phyloP scores from a whole-genome alignment of 306 rosid species.

The Corylus avellana region DNA sequence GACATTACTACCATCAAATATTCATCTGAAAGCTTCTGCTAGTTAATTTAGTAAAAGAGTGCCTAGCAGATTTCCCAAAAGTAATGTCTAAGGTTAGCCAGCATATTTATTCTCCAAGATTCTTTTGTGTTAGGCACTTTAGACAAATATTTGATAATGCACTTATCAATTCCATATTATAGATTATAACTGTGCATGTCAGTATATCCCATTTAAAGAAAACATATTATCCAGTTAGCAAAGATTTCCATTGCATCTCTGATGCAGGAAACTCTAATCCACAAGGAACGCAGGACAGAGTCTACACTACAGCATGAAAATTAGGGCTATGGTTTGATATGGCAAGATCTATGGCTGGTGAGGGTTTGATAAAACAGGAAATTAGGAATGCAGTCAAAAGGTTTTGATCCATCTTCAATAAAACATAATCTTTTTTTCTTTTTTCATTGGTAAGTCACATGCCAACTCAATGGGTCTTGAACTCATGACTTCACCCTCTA shows the following conservation, averaged over 20 bases:
- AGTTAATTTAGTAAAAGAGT: neutral
- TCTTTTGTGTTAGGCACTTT: neutral
- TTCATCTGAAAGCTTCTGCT: neutral
- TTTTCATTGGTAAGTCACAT: neutral
- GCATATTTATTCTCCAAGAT: neutral
- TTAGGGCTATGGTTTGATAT: neutral
- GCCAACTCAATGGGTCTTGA: neutral
- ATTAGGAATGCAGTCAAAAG: neutral
- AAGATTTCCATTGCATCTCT: neutral
- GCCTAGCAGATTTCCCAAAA: neutral
- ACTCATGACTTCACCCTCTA: neutral
- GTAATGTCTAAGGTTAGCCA: neutral
- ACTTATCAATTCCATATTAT: neutral
- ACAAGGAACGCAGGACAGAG: neutral
- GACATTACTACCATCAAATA: neutral
- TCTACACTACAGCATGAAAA: neutral
- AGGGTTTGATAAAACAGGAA: neutral
- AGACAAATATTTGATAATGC: neutral
- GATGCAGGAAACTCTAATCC: neutral
- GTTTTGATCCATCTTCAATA: neutral
- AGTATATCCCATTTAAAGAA: neutral
- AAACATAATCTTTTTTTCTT: neutral
- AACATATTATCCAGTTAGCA: neutral
- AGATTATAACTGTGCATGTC: neutral
- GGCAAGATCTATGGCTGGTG: neutral